Conservation (phyloP, 2,329 filamentous ascomycete species). For the Cercospora sojina region DNA sequence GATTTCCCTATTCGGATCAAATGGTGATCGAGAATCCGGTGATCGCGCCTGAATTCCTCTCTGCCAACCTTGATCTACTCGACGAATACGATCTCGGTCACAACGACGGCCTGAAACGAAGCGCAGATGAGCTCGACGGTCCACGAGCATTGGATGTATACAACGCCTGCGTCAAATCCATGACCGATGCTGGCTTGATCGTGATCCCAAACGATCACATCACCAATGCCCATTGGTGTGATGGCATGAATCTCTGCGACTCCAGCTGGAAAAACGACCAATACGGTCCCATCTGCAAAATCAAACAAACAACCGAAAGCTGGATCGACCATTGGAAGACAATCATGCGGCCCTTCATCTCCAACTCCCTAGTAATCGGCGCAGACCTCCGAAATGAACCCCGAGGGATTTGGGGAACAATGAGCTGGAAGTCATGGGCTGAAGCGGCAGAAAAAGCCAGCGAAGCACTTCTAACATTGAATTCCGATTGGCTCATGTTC, state of each 20-base stretch:
- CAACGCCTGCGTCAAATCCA: slow-evolving; percentile 56
- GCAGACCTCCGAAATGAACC: slow-evolving; percentile 69
- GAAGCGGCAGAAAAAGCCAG: slow-evolving; percentile 62
- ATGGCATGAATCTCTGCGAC: slow-evolving; percentile 66
- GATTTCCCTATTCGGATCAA: slow-evolving; percentile 68
- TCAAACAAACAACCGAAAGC: slow-evolving; percentile 62
- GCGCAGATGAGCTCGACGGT: slow-evolving; percentile 36
- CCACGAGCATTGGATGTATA: slow-evolving; percentile 61
- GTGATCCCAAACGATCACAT: slow-evolving; percentile 72
- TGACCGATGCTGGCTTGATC: slow-evolving; percentile 62
- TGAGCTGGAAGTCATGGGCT: slow-evolving; percentile 66
- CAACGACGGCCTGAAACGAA: slow-evolving; percentile 10
- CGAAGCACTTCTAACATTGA: slow-evolving; percentile 60
- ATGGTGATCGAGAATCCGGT: slow-evolving; percentile 61
- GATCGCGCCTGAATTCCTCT: slow-evolving; percentile 52
- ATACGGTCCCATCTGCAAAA: slow-evolving; percentile 58
- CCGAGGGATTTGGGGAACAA: slow-evolving; percentile 66
- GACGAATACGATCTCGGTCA: slow-evolving; percentile 26
- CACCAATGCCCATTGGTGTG: slow-evolving; percentile 67
- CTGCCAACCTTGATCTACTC: slow-evolving; percentile 61
- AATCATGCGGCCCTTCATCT: slow-evolving; percentile 59
- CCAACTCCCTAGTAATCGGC: slow-evolving; percentile 63
- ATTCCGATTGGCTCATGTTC: slow-evolving; percentile 64
- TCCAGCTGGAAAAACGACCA: slow-evolving; percentile 66
- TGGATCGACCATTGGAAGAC: slow-evolving; percentile 67